These are phyloP conservation scores for Penicillium samsonianum DNA, from an alignment of 495 filamentous ascomycete genomes.

Conservation along the genomic window DNA sequence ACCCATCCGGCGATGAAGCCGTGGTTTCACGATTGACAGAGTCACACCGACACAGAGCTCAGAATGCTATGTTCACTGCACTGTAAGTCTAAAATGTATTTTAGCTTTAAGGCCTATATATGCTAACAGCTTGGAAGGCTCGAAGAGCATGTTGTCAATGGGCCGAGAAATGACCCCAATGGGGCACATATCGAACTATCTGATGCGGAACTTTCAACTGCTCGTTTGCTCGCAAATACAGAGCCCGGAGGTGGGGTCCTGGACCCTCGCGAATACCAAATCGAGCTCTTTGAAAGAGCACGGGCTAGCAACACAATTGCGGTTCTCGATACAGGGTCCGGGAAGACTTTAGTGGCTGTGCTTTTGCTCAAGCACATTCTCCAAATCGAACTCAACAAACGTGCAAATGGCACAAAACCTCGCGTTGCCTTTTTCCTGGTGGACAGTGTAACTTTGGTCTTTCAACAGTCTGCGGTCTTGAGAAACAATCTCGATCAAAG, in stretches of 20 bases:
- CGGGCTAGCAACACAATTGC: constrained; percentile 89
- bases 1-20: constrained; percentile 36
- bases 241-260: constrained; percentile 50
- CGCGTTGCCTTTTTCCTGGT: constrained; percentile 87
- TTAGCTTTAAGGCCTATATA: not conserved
- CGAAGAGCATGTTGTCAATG: constrained; percentile 38
- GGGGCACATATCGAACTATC: not conserved
- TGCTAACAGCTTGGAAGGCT: constrained; percentile 38
- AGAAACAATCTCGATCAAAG: constrained; percentile 80
- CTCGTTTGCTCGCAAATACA: constrained; percentile 46
- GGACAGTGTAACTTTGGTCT: constrained; percentile 86
- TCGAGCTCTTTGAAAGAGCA: constrained; percentile 88
- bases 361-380: constrained; percentile 78
- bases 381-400: constrained; percentile 73
- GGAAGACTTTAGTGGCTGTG: constrained; percentile 94
- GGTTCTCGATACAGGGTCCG: constrained; percentile 95
- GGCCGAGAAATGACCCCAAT: constrained; percentile 31
- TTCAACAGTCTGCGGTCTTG: constrained; percentile 85
- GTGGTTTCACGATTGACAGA: constrained; percentile 32
- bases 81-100: constrained; percentile 39
- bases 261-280: constrained; percentile 85
- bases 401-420: constrained; percentile 58
- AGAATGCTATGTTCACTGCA: constrained; percentile 55
- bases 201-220: constrained; percentile 40
- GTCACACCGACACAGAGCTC: constrained; percentile 47